phyloP scores from a whole-genome alignment of 257 asterid genomes.

The Voacanga thouarsii region DNA sequence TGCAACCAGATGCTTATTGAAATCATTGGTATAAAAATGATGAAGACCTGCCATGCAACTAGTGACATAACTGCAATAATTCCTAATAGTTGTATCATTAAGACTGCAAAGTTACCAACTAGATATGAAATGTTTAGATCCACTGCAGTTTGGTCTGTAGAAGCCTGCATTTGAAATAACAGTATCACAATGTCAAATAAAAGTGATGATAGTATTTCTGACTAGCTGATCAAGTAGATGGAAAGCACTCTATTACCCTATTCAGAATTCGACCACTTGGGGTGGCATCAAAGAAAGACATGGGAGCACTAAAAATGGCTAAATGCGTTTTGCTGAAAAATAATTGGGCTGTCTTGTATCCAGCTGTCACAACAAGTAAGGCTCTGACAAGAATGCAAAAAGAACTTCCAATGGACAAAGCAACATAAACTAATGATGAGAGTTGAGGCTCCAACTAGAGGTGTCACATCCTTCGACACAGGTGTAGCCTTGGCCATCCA shows the following conservation, averaged over 20 bases:
- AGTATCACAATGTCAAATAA: background rate
- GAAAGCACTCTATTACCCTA: constrained; percentile 44
- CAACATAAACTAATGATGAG: constrained; percentile 71
- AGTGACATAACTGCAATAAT: constrained; percentile 78
- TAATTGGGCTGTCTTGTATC: constrained; percentile 64
- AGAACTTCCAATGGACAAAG: constrained; percentile 63
- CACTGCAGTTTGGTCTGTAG: constrained; percentile 80
- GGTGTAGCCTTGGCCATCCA: constrained; percentile 99
- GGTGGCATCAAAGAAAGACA: constrained; percentile 97
- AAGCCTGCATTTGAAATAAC: constrained; percentile 42
- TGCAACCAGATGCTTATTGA: constrained; percentile 69
- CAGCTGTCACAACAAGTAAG: constrained; percentile 48
- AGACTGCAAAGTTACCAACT: constrained; percentile 55
- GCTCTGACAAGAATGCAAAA: constrained; percentile 65
- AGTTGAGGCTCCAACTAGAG: constrained; percentile 58
- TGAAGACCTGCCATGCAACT: constrained; percentile 86
- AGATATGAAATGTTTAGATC: constrained; percentile 58
- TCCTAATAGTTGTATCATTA: constrained; percentile 67
- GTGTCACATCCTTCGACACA: constrained; percentile 50
- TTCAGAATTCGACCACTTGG: constrained; percentile 91
- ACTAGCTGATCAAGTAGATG: too few relatives aligned
- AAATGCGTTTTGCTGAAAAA: constrained; percentile 72
- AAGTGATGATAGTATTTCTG: background rate
- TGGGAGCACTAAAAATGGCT: constrained; percentile 81
- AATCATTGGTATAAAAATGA: constrained; percentile 64